A percentile compares a stretch with the other conserved stretches of the same genome.
Evolutionary conservation across 257 asterid genomes (phyloP).

Genomic region (Solanum clarkiae): DNA sequence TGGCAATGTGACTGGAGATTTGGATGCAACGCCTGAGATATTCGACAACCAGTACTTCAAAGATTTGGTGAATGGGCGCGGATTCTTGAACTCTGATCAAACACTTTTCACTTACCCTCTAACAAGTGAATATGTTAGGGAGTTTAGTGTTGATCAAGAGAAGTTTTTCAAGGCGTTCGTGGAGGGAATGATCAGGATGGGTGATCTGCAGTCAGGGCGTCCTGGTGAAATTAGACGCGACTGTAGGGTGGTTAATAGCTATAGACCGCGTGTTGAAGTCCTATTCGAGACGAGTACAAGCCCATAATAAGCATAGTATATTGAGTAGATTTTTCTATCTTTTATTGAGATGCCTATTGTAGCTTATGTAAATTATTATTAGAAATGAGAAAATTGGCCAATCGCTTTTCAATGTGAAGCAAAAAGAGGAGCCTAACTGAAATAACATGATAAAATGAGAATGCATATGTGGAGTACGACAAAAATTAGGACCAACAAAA

Average conservation of each 20-base stretch:
- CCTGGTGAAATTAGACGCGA: conserved; percentile 61
- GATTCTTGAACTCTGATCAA: conserved; percentile 81
- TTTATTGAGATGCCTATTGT: not conserved
- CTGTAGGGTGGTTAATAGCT: conserved; percentile 44
- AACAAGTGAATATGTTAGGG: conserved; percentile 43
- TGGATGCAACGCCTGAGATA: conserved; percentile 57
- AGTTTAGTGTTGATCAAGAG: conserved; percentile 22
- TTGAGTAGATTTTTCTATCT: not conserved
- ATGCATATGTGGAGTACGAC: not conserved
- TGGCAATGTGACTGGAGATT: conserved; percentile 43
- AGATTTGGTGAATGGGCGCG: conserved; percentile 60
- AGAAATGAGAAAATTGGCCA: not conserved
- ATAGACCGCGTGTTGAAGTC: not conserved
- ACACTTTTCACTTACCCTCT: conserved; percentile 27
- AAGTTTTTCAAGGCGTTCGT: conserved; percentile 46
- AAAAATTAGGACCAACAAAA: not conserved
- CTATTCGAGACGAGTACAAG: not conserved
- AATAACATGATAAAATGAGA: not conserved
- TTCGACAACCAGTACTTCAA: conserved; percentile 75
- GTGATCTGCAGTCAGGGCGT: conserved; percentile 49
- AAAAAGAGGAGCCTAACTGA: not conserved
- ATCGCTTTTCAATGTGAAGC: too few species aligned
- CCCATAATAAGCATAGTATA: not conserved
- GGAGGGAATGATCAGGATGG: conserved; percentile 65
- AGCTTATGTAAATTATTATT: not conserved